A percentile compares a stretch with the other conserved stretches of the same genome.
Evolutionary conservation across 495 filamentous ascomycete genomes (phyloP).

Genomic region (Xylaria intraflava): DNA sequence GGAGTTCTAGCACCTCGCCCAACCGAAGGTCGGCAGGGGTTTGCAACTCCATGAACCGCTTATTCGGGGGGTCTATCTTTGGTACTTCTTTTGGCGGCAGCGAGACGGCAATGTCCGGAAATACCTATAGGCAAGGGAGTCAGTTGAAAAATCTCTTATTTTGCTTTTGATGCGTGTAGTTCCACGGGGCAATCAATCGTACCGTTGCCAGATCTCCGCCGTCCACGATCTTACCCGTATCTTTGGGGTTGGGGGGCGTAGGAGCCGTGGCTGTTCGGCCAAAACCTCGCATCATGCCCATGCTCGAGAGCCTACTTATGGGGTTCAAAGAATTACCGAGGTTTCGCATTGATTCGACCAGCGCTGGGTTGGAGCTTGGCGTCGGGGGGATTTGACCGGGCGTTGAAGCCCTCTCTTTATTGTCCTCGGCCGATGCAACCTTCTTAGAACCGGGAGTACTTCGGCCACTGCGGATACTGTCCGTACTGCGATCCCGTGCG

Average conservation of each 20-base stretch:
- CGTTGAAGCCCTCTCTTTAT: constrained; percentile 27
- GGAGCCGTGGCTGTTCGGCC: constrained; percentile 46
- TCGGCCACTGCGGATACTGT: constrained; percentile 52
- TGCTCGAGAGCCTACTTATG: constrained; percentile 65
- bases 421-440: constrained; percentile 40
- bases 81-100: constrained; percentile 44
- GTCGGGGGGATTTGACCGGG: constrained; percentile 24
- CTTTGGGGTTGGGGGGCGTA: constrained; percentile 24
- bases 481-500: constrained; percentile 65
- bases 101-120: constrained; percentile 50
- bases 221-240: constrained; percentile 27
- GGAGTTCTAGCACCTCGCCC: constrained; percentile 71
- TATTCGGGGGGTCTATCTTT: constrained; percentile 64
- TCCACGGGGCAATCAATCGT: not conserved
- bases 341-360: constrained; percentile 74
- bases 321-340: constrained; percentile 80
- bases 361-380: constrained; percentile 47
- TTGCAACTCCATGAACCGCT: constrained; percentile 73
- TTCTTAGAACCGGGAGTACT: constrained; percentile 55
- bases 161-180: not conserved
- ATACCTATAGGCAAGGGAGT: constrained; percentile 36
- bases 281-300: constrained; percentile 67
- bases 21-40: constrained; percentile 72
- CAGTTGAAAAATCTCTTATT: not conserved
- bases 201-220: constrained; percentile 48